phyloP scores from a whole-genome alignment of 345 rosid genomes.

The Anastatica hierochuntica region DNA sequence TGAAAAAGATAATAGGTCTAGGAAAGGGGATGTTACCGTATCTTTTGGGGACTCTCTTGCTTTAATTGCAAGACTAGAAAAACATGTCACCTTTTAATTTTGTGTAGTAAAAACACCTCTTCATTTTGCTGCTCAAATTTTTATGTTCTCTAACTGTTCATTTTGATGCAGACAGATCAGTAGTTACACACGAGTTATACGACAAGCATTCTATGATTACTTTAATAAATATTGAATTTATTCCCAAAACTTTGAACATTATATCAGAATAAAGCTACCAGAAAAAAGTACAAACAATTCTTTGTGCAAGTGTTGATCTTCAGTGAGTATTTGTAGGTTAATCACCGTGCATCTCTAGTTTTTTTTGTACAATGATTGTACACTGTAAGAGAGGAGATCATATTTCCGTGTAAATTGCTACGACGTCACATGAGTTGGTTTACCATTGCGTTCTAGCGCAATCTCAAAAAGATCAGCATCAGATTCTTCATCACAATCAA shows the following conservation, averaged over 20 bases:
- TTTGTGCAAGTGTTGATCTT: not conserved
- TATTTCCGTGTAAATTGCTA: conserved; percentile 1
- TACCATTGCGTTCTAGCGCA: conserved; percentile 43
- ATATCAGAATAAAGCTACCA: not conserved
- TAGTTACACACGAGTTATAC: no score
- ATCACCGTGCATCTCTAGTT: not conserved
- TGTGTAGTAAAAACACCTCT: no score
- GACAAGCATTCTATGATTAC: no score
- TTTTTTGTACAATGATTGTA: not conserved
- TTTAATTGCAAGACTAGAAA: no score
- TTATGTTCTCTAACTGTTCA: no score
- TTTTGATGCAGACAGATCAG: no score
- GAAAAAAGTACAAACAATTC: not conserved
- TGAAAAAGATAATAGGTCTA: no score
- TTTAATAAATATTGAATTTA: not conserved
- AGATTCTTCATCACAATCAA: conserved; percentile 67
- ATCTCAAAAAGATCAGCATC: conserved; percentile 93
- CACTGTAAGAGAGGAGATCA: not conserved
- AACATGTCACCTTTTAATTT: no score
- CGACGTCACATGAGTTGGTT: conserved; percentile 31
- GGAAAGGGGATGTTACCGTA: no score
- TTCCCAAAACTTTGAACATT: not conserved
- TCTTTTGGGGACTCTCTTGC: no score
- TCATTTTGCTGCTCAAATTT: no score
- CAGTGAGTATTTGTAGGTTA: not conserved